A percentile compares a stretch with the other conserved stretches of the same genome.
phyloP scores from a whole-genome alignment of 208 protist species.

The Crithidia mellificae region DNA sequence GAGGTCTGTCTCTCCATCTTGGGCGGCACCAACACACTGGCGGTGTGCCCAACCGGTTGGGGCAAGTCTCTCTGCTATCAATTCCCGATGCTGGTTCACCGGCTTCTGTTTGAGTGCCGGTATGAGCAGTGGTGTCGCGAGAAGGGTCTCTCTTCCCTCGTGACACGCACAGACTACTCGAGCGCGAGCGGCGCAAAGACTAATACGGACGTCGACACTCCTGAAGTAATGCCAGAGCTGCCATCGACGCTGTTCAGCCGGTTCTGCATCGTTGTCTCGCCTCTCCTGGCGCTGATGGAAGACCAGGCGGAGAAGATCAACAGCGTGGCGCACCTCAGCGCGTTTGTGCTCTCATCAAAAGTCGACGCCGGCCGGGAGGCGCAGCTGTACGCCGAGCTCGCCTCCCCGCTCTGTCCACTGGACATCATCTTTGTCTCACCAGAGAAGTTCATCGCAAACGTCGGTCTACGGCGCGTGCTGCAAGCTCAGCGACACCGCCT shows the following conservation, averaged over 20 bases:
- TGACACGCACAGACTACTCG: conserved; percentile 1
- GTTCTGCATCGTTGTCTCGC: conserved; percentile 92
- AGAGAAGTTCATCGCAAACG: conserved; percentile 68
- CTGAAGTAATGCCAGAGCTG: neutral
- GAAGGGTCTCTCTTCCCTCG: neutral
- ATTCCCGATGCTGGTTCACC: conserved; percentile 90
- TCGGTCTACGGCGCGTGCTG: conserved; percentile 44
- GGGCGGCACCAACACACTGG: conserved; percentile 73
- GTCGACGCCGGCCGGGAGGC: conserved; percentile 46
- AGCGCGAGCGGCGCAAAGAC: neutral
- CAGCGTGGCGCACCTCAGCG: conserved; percentile 29
- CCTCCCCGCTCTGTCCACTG: conserved; percentile 45
- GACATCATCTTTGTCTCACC: conserved; percentile 88
- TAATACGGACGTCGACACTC: too few relatives aligned
- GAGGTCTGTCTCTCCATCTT: conserved; percentile 76
- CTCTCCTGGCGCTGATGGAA: conserved; percentile 95
- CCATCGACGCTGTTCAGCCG: conserved; percentile 32
- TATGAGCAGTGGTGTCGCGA: conserved; percentile 42
- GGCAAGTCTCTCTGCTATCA: conserved; percentile 97
- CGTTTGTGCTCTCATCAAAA: conserved; percentile 60
- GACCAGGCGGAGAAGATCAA: conserved; percentile 90
- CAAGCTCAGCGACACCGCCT: conserved; percentile 53
- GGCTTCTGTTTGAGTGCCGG: conserved; percentile 61
- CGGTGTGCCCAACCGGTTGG: conserved; percentile 94
- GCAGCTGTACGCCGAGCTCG: conserved; percentile 44